Base-by-base conservation (phyloP, 345 rosid genomes). In the Aegle marmelos region DNA sequence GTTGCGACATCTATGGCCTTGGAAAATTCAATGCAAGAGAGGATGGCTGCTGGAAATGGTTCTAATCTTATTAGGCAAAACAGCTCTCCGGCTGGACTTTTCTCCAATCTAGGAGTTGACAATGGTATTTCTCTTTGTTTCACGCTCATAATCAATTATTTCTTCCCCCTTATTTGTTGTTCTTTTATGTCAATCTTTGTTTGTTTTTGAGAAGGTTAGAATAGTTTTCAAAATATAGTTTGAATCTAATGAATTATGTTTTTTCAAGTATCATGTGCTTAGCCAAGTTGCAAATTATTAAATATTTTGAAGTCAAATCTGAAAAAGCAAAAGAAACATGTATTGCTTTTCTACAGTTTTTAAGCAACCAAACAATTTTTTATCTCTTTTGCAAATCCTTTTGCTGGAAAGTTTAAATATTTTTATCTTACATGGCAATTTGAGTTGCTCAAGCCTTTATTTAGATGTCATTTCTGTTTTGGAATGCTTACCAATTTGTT, bases 71-170 rank as follows among this genome's bases (percentile, higher is more conserved):
- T 67, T 17, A 71, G 90, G 84, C 91, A 86, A 69, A 78, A 58
- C 84, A 88, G 90, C 81, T 87, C 91, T 39, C 89, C 93, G 13
- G 85, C 93, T 75, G 89, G 83, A 72, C 31, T 88, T 77, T 83
- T 86, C 83, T 86, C 89, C 78, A 82, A 78, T 65, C 72, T 78
- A 21, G 80, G 75, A 79, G 79, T 83, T 45, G 89, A 85, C 70
- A 85, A 83, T 72, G 94, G 94, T 90, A 83, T 50, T 64, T 24
- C 56, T 70, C 21, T 60, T 59, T 68, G 4, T 37, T 68, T 14
- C 24, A 76, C 59, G 48, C 28, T 65, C 11, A 63, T n/a, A 16
- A 9, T 13, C 16, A 7, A 63, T 8, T 0, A 1, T 5, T 63
- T 50, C n/a, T 53, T 21, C 39, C 24, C 30, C 9, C 0, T 25